These are phyloP conservation scores for Candida endomychidarum DNA, from an alignment of 805 yeast species.

Conservation along the genomic window DNA sequence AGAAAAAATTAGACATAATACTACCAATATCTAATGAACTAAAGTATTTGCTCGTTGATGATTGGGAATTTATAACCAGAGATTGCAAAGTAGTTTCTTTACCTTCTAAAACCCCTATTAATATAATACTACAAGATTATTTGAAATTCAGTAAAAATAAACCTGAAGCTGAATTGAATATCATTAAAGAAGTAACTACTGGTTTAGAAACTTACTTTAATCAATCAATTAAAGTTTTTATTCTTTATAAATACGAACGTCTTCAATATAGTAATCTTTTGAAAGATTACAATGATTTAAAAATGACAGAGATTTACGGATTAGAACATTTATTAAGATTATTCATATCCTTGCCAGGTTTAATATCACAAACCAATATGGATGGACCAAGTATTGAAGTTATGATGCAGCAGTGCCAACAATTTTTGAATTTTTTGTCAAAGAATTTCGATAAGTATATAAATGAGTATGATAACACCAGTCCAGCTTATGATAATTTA, in stretches of 20 bases:
- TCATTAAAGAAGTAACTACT: slow-evolving; percentile 62
- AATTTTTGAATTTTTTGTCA: slow-evolving; percentile 52
- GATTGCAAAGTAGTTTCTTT: slow-evolving; percentile 67
- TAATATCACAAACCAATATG: slow-evolving; percentile 77
- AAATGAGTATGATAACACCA: slow-evolving; percentile 37
- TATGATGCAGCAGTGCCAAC: slow-evolving; percentile 54
- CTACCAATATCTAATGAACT: slow-evolving; percentile 63
- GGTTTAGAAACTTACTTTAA: slow-evolving; percentile 78
- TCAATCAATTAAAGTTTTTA: slow-evolving; percentile 62
- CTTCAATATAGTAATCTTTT: slow-evolving; percentile 63
- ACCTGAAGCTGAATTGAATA: slow-evolving; percentile 21
- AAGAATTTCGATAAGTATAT: slow-evolving; percentile 36
- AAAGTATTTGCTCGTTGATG: slow-evolving; percentile 76
- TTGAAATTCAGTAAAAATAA: slow-evolving; percentile 5
- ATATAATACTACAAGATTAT: slow-evolving; percentile 56
- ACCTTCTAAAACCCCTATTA: slow-evolving; percentile 59
- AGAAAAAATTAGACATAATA: slow-evolving; percentile 47
- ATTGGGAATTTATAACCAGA: slow-evolving; percentile 90
- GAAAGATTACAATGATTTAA: slow-evolving; percentile 20
- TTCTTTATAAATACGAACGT: slow-evolving; percentile 76
- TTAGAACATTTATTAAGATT: slow-evolving; percentile 79
- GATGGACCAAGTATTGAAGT: slow-evolving; percentile 67
- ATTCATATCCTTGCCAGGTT: slow-evolving; percentile 75
- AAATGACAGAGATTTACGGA: slow-evolving; percentile 57
- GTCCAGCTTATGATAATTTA: slow-evolving; percentile 41